phyloP scores from a whole-genome alignment of 83 land plant species.

The Picea abies region DNA sequence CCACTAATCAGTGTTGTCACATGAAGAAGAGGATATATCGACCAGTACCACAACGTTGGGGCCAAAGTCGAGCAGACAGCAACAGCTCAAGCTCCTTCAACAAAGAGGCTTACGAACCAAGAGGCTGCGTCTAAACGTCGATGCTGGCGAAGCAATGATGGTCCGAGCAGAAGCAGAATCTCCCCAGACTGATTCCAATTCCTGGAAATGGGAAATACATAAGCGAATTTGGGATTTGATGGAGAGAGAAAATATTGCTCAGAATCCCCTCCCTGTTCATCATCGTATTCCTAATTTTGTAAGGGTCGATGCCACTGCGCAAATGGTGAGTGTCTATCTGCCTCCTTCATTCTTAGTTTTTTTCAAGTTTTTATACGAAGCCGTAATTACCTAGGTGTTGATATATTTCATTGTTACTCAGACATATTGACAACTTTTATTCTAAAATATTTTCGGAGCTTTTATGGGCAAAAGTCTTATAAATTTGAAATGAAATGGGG shows the following conservation, averaged over 20 bases:
- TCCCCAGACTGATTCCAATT: slow-evolving; percentile 32
- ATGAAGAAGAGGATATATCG: no score
- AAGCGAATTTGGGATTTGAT: slow-evolving; percentile 88
- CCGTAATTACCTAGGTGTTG: no score
- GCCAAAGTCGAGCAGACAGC: no score
- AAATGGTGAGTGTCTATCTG: neutral
- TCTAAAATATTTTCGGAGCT: no score
- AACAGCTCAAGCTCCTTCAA: slow-evolving; percentile 27
- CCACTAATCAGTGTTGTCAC: neutral
- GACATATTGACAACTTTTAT: no score
- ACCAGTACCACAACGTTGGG: no score
- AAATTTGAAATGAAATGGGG: no score
- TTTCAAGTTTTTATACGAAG: no score
- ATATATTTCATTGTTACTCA: no score
- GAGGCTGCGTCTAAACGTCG: slow-evolving; percentile 65
- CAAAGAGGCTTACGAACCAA: slow-evolving; percentile 58
- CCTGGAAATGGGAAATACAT: slow-evolving; percentile 87
- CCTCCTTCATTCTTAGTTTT: no score
- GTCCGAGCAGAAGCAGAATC: slow-evolving; percentile 20
- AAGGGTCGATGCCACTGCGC: slow-evolving; percentile 70
- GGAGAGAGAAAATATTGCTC: slow-evolving; percentile 72
- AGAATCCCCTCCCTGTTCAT: slow-evolving; percentile 80
- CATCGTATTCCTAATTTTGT: slow-evolving; percentile 90
- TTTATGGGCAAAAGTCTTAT: no score
- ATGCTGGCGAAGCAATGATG: slow-evolving; percentile 62